Evolutionary conservation across 2,329 filamentous ascomycete genomes (phyloP).

Genomic region (Scolecobasidium constrictum): DNA sequence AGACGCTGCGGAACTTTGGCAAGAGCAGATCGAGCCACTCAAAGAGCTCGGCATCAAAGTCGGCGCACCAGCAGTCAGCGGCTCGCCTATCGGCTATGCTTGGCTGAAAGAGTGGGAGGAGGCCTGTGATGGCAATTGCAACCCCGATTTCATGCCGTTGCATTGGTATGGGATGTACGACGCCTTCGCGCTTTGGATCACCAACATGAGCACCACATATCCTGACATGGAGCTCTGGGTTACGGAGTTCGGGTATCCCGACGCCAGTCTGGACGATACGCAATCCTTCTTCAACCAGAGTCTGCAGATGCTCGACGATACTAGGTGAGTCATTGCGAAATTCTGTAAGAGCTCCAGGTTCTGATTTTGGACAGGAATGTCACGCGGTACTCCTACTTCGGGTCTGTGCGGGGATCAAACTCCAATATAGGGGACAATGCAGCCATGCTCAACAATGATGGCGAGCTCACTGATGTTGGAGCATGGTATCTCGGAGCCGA

Average conservation of each 20-base stretch:
- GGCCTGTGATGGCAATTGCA: conserved; percentile 40
- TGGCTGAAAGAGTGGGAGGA: conserved; percentile 60
- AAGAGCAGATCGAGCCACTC: conserved; percentile 60
- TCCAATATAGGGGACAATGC: conserved; percentile 67
- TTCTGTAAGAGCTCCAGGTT: background rate
- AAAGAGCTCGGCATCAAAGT: conserved; percentile 51
- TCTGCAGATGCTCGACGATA: conserved; percentile 54
- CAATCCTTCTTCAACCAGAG: conserved; percentile 59
- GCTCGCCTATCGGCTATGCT: conserved; percentile 44
- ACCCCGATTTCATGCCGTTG: conserved; percentile 38
- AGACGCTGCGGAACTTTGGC: conserved; percentile 58
- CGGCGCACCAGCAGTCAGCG: conserved; percentile 61
- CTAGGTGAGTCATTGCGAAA: conserved; percentile 29
- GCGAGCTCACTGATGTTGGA: conserved; percentile 64
- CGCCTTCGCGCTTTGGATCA: conserved; percentile 56
- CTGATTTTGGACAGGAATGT: conserved; percentile 33
- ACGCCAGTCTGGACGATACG: conserved; percentile 45
- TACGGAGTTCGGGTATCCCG: conserved; percentile 59
- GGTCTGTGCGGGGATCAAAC: conserved; percentile 56
- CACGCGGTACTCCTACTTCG: conserved; percentile 64
- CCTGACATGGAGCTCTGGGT: conserved; percentile 56
- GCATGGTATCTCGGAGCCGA: conserved; percentile 62
- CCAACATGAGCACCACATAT: conserved; percentile 42
- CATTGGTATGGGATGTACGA: conserved; percentile 55
- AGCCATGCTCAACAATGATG: conserved; percentile 57